Percentiles rank a stretch among this genome's conserved stretches.
Conservation (phyloP, 495 filamentous ascomycete genomes). For the Staphylotrichum tortipilum region DNA sequence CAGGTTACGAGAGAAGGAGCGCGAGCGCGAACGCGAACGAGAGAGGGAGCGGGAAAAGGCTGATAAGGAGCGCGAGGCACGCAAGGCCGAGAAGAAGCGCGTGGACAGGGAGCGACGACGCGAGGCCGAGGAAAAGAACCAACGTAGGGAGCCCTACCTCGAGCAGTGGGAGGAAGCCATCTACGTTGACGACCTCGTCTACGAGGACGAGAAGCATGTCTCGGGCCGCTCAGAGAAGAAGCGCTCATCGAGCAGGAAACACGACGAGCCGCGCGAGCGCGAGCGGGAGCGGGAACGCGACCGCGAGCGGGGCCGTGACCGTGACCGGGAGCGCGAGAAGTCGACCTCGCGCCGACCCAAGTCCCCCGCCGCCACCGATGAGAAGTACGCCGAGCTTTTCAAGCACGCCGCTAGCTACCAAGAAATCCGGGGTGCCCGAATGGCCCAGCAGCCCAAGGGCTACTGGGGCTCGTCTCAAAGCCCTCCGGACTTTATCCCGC, state of each 20-base stretch:
- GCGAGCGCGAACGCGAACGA: constrained; percentile 13
- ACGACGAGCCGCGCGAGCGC: constrained; percentile 23
- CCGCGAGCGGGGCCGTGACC: background rate
- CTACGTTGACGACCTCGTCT: constrained; percentile 24
- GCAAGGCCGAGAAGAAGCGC: constrained; percentile 9
- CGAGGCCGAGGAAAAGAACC: constrained; percentile 30
- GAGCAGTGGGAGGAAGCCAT: constrained; percentile 4
- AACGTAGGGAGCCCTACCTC: constrained; percentile 19
- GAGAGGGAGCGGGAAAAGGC: constrained; percentile 5
- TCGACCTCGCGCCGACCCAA: constrained; percentile 19
- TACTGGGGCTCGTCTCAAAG: too few relatives aligned
- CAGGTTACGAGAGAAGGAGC: constrained; percentile 17
- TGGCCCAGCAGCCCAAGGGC: too few relatives aligned
- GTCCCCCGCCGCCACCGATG: constrained; percentile 9
- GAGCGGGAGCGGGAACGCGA: constrained; percentile 23
- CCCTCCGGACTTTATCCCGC: too few relatives aligned
- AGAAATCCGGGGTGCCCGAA: too few relatives aligned
- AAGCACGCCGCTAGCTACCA: constrained; percentile 17
- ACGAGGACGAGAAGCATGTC: constrained; percentile 27
- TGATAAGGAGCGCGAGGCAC: constrained; percentile 18
- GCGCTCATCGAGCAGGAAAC: constrained; percentile 33
- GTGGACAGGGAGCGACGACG: constrained; percentile 19
- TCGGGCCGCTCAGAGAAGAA: constrained; percentile 33
- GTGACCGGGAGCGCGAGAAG: constrained; percentile 18
- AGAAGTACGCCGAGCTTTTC: constrained; percentile 8